phyloP scores from a whole-genome alignment of 2,329 filamentous ascomycete species.

The Pseudocercospora musae region DNA sequence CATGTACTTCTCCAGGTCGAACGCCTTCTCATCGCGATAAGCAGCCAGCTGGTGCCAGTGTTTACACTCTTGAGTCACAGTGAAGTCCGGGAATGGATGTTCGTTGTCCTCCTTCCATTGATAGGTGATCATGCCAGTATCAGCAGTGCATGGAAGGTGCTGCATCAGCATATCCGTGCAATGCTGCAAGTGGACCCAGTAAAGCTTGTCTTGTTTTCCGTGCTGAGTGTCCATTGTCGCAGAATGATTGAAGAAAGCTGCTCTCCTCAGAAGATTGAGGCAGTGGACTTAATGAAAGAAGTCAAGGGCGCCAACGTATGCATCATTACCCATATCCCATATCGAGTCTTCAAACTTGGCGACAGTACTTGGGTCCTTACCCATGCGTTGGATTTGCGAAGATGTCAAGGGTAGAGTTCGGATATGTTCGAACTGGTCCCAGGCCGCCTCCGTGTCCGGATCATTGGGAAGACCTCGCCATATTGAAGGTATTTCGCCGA shows the following conservation, averaged over 20 bases:
- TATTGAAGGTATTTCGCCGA: neutral
- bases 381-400: neutral
- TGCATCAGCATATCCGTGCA: neutral
- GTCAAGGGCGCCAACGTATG: slow-evolving; percentile 3
- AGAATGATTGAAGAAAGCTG: neutral
- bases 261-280: neutral
- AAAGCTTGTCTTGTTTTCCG: neutral
- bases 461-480: neutral
- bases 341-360: neutral
- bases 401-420: neutral
- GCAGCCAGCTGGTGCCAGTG: neutral
- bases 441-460: neutral
- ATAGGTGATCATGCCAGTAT: slow-evolving; percentile 1
- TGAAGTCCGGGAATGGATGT: neutral
- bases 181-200: neutral
- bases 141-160: neutral
- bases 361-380: neutral
- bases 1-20: neutral
- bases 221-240: too few relatives aligned
- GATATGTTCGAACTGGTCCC: slow-evolving; percentile 2
- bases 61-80: neutral
- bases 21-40: neutral
- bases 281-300: slow-evolving; percentile 1
- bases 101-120: neutral
- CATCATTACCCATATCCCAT: neutral